Base-by-base conservation (phyloP, 139 green algal genomes). In the Closterium sp. region DNA sequence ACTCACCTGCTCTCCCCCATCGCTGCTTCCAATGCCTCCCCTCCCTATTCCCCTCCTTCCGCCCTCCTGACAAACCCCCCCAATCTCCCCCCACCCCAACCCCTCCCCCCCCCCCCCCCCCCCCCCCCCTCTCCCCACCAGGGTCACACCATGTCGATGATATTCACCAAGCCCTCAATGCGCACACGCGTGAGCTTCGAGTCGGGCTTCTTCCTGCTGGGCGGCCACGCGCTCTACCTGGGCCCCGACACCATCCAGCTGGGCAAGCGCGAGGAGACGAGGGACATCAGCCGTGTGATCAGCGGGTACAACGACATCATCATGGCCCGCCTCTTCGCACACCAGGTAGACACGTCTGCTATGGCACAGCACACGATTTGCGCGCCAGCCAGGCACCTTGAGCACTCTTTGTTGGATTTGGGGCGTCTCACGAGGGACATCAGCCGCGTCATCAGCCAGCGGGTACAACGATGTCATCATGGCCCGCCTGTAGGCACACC, bases 101-200 rank as follows among this genome's bases (percentile, higher is more conserved):
- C 88, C 2, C 28, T 30, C 88, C n/a, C 88, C 87, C 88, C 62
- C n/a, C 88, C n/a, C 70, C 89, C 30, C n/a, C 89, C n/a, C 88
- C 2, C 89, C 70, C 89, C 28, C 31, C 4, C 88, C 29, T 21
- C 29, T 21, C 29, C 4, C 86, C 28, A 2, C 87, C 91, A 95
- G n/a, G 98, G 97, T 62, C 97, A 97, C 95, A 97, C 96, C 1
- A 97, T 99, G 96, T 96, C 97, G 4, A 99, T 99, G 98, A 98
- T 99, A 50, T 99, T 99, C 96, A 98, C 98, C 42, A 99, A 99
- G 96, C 98, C 97, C 0, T 98, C 97, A 13, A 97, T 99, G 92
- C 96, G 98, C 45, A 99, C 98, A 0, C 96, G 98, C 1, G 96
- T 99, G 10, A 99, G 97, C 2, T 99, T 99, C 91, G 98, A 99